Conservation (phyloP, 495 filamentous ascomycete genomes). For the Trichoderma asperelloides region DNA sequence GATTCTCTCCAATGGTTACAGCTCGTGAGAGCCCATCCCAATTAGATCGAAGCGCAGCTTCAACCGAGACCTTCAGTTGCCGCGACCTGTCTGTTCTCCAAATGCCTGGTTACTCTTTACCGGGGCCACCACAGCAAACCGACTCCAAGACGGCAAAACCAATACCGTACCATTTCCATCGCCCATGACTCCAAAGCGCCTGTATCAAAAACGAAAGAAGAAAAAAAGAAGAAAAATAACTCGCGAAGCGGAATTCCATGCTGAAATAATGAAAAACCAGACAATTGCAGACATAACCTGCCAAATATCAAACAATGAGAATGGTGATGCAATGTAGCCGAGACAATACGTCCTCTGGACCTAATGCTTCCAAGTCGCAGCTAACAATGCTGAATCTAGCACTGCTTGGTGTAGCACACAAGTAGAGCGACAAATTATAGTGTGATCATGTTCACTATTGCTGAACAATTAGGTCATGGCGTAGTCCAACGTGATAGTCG, state of each 20-base stretch:
- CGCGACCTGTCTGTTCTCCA: background rate
- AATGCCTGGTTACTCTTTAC: background rate
- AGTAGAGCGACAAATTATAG: background rate
- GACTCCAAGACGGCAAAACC: constrained; percentile 4
- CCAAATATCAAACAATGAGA: constrained; percentile 7
- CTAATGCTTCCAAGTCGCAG: background rate
- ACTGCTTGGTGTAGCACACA: background rate
- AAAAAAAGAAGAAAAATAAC: background rate
- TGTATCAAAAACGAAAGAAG: background rate
- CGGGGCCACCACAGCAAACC: background rate
- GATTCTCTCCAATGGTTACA: background rate
- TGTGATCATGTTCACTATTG: background rate
- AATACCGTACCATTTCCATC: background rate
- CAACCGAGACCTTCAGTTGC: background rate
- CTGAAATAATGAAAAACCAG: constrained; percentile 1
- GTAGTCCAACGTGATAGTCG: background rate
- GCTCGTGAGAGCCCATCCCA: background rate
- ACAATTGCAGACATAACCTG: constrained; percentile 7
- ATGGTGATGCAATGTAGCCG: constrained; percentile 7
- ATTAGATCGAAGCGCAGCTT: background rate
- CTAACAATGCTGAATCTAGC: background rate
- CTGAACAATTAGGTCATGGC: background rate
- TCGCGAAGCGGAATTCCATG: background rate
- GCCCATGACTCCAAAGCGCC: constrained; percentile 5
- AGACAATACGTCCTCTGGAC: background rate